These are phyloP conservation scores for Calendula officinalis DNA, from an alignment of 129 eudicot genomes.

Conservation along the genomic window DNA sequence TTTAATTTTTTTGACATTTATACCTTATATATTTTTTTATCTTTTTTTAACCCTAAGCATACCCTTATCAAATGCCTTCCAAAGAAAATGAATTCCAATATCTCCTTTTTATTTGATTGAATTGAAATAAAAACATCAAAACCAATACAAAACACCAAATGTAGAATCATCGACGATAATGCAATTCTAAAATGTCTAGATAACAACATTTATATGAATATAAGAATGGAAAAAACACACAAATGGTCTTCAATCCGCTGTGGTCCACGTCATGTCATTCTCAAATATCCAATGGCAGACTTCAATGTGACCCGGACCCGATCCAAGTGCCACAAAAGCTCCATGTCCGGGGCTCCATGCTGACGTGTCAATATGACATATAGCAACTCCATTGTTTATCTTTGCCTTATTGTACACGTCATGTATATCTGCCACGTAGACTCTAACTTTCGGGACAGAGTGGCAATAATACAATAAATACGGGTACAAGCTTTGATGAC, in stretches of 20 bases:
- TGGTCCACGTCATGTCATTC: constrained; percentile 91
- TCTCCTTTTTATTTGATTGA: no score
- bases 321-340: constrained; percentile 75
- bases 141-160: constrained; percentile 8
- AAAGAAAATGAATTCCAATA: no score
- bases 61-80: no score
- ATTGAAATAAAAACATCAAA: background rate
- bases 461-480: constrained; percentile 85
- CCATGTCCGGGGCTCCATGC: constrained; percentile 86
- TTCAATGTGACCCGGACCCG: constrained; percentile 77
- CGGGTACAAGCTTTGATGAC: constrained; percentile 92
- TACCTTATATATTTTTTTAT: no score
- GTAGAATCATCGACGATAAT: constrained; percentile 19
- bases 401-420: constrained; percentile 48
- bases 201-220: constrained; percentile 20
- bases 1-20: no score
- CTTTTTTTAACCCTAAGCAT: no score
- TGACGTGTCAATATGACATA: constrained; percentile 90
- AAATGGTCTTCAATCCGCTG: constrained; percentile 33
- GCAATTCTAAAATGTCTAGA: background rate
- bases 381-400: constrained; percentile 76
- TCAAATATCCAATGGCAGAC: constrained; percentile 96
- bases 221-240: background rate
- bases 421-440: constrained; percentile 74
- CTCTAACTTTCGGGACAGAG: constrained; percentile 90